Percentiles rank a stretch among this genome's conserved stretches.
Conservation (phyloP, 1,284 basidiomycete genomes). For the Ustilago vetiveriae region DNA sequence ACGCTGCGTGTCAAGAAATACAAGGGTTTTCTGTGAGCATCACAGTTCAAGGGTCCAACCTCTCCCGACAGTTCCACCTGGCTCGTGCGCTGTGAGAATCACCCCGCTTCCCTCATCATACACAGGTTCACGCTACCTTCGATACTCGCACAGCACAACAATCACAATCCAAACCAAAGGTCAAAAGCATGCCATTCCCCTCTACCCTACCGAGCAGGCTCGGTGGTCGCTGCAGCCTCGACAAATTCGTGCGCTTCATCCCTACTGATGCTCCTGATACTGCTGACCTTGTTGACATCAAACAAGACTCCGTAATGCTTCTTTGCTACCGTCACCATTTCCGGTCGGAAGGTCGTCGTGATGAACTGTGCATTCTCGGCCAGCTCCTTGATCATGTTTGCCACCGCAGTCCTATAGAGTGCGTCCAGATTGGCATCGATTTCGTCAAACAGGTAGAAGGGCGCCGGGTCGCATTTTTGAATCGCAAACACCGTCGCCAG, state of each 20-base stretch:
- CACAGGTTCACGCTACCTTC: too few species aligned
- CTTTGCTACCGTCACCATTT: constrained; percentile 93
- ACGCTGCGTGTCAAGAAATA: too few species aligned
- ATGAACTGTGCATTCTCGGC: constrained; percentile 92
- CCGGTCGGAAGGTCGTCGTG: constrained; percentile 96
- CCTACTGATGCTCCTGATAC: constrained; percentile 80
- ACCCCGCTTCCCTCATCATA: too few species aligned
- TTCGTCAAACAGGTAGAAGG: constrained; percentile 99
- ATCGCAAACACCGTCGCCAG: constrained; percentile 97
- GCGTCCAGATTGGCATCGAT: constrained; percentile 98
- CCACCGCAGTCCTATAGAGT: constrained; percentile 95
- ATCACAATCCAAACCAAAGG: too few species aligned
- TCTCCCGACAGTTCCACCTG: too few species aligned
- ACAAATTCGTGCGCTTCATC: constrained; percentile 90
- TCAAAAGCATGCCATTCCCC: too few species aligned
- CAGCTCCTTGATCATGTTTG: constrained; percentile 93
- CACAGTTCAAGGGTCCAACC: too few species aligned
- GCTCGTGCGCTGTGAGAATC: too few species aligned
- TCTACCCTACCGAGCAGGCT: constrained; percentile 38
- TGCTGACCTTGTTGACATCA: constrained; percentile 87
- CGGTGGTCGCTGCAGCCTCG: constrained; percentile 69
- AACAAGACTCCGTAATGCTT: constrained; percentile 99
- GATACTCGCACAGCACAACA: too few species aligned
- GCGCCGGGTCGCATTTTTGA: constrained; percentile 98
- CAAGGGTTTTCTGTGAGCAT: too few species aligned